Percentiles rank a stretch among this genome's conserved stretches.
Evolutionary conservation across 2,329 filamentous ascomycete genomes (phyloP).

Genomic region (Scopulariopsis brevicaulis): DNA sequence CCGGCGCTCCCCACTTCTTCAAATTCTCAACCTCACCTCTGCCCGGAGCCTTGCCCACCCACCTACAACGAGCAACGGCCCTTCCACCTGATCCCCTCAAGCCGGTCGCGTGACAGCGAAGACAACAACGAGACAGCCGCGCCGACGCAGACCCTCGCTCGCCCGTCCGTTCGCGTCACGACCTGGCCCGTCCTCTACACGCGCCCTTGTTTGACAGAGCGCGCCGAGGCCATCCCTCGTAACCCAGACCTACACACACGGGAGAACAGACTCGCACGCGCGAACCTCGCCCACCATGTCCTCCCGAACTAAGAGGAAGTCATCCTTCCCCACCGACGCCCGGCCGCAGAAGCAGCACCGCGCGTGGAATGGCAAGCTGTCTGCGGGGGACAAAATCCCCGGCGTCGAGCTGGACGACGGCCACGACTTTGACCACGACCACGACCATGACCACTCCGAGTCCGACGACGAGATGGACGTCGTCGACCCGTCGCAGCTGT

Average conservation of each 20-base stretch:
- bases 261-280: neutral
- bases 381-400: slow-evolving; percentile 36
- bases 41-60: neutral
- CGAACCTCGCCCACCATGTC: slow-evolving; percentile 22
- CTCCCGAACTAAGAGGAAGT: slow-evolving; percentile 40
- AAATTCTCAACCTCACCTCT: neutral
- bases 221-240: neutral
- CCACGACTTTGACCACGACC: slow-evolving; percentile 16
- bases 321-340: slow-evolving; percentile 27
- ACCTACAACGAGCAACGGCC: neutral
- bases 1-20: neutral
- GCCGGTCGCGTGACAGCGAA: neutral
- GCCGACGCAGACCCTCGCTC: neutral
- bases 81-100: slow-evolving; percentile 1
- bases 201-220: neutral
- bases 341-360: slow-evolving; percentile 30
- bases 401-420: slow-evolving; percentile 14
- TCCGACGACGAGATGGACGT: slow-evolving; percentile 15
- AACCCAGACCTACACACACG: neutral
- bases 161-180: neutral
- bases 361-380: slow-evolving; percentile 34
- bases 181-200: neutral
- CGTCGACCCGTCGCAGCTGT: neutral
- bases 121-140: neutral
- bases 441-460: slow-evolving; percentile 13